Percentiles rank a stretch among this genome's conserved stretches.
phyloP scores from a whole-genome alignment of 129 eudicot species.

The Helichrysum umbraculigerum region DNA sequence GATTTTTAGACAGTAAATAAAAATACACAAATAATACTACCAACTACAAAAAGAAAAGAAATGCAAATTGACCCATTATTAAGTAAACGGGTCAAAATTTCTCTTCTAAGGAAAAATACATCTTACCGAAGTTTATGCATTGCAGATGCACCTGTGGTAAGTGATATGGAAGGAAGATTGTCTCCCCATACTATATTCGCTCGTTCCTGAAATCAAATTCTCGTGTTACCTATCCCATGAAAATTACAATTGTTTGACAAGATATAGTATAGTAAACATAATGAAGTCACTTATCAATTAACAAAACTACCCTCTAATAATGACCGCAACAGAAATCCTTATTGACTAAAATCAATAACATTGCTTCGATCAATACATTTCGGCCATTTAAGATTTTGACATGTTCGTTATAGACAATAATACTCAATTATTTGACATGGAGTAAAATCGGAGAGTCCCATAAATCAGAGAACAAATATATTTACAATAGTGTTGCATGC shows the following conservation, averaged over 20 bases:
- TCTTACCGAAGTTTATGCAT: constrained; percentile 92
- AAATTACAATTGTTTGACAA: neutral
- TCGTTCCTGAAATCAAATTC: constrained; percentile 55
- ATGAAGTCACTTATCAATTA: neutral
- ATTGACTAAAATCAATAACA: neutral
- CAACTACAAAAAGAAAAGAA: neutral
- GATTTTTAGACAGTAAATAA: too few relatives aligned
- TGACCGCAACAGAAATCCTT: neutral
- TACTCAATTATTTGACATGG: neutral
- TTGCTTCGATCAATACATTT: neutral
- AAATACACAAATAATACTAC: too few relatives aligned
- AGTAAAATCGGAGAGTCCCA: neutral
- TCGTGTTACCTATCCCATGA: neutral
- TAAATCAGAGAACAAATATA: neutral
- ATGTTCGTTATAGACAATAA: neutral
- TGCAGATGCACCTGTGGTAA: constrained; percentile 80
- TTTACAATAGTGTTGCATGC: neutral
- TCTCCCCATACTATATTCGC: constrained; percentile 70
- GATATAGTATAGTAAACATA: neutral
- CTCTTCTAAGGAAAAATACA: neutral
- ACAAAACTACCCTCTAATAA: constrained; percentile 18
- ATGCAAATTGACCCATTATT: neutral
- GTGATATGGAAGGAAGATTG: constrained; percentile 73
- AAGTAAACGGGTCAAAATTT: neutral
- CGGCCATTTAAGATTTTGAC: neutral